Percentiles rank a stretch among this genome's conserved stretches.
phyloP scores from a whole-genome alignment of 2,329 filamentous ascomycete genomes.

The Botrytis fabae region DNA sequence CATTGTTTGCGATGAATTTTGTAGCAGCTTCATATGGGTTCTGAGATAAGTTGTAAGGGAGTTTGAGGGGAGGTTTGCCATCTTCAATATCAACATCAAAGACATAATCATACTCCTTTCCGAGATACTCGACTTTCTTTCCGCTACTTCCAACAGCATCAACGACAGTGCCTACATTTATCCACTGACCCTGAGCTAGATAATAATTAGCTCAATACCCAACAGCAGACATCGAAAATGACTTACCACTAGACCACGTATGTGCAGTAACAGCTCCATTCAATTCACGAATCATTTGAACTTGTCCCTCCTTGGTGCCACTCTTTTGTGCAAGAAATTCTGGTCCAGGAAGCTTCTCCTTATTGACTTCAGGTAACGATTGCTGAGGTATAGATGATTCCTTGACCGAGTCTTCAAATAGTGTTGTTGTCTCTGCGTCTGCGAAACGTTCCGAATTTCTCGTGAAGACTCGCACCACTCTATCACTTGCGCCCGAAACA shows the following conservation, averaged over 20 bases:
- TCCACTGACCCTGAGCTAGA: slow-evolving; percentile 68
- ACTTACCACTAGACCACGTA: slow-evolving; percentile 66
- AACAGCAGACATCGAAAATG: not conserved
- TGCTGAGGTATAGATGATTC: slow-evolving; percentile 85
- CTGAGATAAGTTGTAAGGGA: slow-evolving; percentile 90
- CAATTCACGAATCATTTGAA: slow-evolving; percentile 83
- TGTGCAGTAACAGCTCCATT: slow-evolving; percentile 84
- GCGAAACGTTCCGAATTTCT: slow-evolving; percentile 69
- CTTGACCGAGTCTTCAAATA: slow-evolving; percentile 81
- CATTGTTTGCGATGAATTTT: slow-evolving; percentile 87
- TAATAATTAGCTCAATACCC: slow-evolving; percentile 19
- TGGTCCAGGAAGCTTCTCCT: slow-evolving; percentile 84
- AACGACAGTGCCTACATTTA: slow-evolving; percentile 91
- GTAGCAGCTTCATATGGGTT: slow-evolving; percentile 91
- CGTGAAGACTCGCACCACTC: slow-evolving; percentile 80
- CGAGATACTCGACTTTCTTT: slow-evolving; percentile 71
- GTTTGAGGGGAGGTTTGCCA: slow-evolving; percentile 85
- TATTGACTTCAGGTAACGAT: slow-evolving; percentile 80
- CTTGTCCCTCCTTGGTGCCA: slow-evolving; percentile 94
- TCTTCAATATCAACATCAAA: slow-evolving; percentile 97
- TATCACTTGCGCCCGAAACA: slow-evolving; percentile 89
- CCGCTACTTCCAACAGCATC: slow-evolving; percentile 82
- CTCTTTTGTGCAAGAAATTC: slow-evolving; percentile 80
- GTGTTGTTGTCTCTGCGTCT: slow-evolving; percentile 62
- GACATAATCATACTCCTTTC: slow-evolving; percentile 91